A percentile compares a stretch with the other conserved stretches of the same genome.
Evolutionary conservation across 2,329 filamentous ascomycete genomes (phyloP).

Genomic region (Cordyceps cicadae): DNA sequence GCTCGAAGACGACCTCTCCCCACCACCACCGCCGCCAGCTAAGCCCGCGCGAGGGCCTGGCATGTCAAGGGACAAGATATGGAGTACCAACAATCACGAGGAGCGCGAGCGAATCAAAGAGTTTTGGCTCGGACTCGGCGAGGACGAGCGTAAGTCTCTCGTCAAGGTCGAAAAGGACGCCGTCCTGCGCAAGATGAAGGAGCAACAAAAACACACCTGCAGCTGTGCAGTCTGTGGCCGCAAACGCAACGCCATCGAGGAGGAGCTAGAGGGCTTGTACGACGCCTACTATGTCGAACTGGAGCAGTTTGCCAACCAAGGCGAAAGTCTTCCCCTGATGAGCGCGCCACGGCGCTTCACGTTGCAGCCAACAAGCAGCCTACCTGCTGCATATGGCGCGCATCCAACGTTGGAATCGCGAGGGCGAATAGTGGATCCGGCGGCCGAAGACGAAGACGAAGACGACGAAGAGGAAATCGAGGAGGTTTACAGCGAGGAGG

Average conservation of each 20-base stretch:
- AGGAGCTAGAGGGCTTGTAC: slow-evolving; percentile 94
- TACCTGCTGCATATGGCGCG: slow-evolving; percentile 49
- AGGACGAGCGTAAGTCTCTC: slow-evolving; percentile 87
- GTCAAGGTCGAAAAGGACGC: slow-evolving; percentile 99
- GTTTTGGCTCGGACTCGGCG: slow-evolving; percentile 91
- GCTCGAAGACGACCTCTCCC: slow-evolving; percentile 13
- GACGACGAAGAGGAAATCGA: slow-evolving; percentile 49
- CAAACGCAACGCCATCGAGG: slow-evolving; percentile 94
- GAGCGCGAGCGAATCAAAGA: slow-evolving; percentile 96
- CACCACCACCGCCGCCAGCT: slow-evolving; percentile 18
- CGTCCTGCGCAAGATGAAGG: slow-evolving; percentile 98
- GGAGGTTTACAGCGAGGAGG: slow-evolving; percentile 41
- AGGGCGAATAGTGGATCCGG: slow-evolving; percentile 63
- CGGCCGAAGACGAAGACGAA: slow-evolving; percentile 44
- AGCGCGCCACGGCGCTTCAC: slow-evolving; percentile 51
- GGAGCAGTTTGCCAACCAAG: slow-evolving; percentile 90
- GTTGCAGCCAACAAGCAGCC: slow-evolving; percentile 49
- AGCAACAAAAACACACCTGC: slow-evolving; percentile 98
- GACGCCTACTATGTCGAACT: slow-evolving; percentile 98
- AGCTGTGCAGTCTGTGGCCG: slow-evolving; percentile 95
- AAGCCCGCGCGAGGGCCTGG: slow-evolving; percentile 29
- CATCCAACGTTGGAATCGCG: slow-evolving; percentile 57
- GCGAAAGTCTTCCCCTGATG: slow-evolving; percentile 51
- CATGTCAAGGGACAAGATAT: slow-evolving; percentile 76
- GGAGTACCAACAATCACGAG: slow-evolving; percentile 91